Base-by-base conservation (phyloP, 2,329 filamentous ascomycete species). In the Alternaria novae-zelandiae region DNA sequence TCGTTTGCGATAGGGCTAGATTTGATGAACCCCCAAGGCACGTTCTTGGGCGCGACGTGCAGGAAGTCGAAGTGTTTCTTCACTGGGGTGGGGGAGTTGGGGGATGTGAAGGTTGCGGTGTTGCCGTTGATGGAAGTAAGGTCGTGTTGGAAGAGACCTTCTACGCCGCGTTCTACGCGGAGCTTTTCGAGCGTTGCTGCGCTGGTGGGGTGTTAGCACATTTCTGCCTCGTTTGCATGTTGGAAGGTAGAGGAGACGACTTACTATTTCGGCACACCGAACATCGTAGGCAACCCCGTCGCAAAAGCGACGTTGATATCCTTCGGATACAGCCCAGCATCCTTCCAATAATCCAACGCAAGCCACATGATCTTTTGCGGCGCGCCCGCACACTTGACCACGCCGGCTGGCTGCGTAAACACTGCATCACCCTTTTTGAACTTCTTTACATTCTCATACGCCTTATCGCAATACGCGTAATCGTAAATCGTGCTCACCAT, bases 321-420 rank as follows among this genome's bases (percentile, higher is more conserved):
- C 56, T 17, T 70, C 59, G 41, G 71, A 72, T 81, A 81, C 3
- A 78, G 45, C 11, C 78, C 79, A 6, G 75, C 73, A 11, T 70
- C 68, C 60, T 74, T 77, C 79, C 79, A 81, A 58, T 76, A 69
- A 44, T 81, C 79, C 62, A 75, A 68, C 1, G 79, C 79, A n/a
- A 81, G 74, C 79, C 79, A 81, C 79, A 81, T 81, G 50, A 79
- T 73, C 56, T 81, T 81, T 57, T 81, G 79, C 1, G 79, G 79
- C 5, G 76, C 79, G 45, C 79, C 79, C 9, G 79, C 79, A 55
- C 79, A 81, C 62, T 81, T 81, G 41, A 81, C 71, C 2, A 79
- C 70, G n/a, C 79, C 79, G 6, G 75, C 72, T 5, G 79, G 79
- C 41, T 80, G 78, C 1, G 79, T 80, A 64, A 81, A 81, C 23